phyloP scores from a whole-genome alignment of 225 moss, liverwort and hornwort genomes.

The Polytrichum formosum region DNA sequence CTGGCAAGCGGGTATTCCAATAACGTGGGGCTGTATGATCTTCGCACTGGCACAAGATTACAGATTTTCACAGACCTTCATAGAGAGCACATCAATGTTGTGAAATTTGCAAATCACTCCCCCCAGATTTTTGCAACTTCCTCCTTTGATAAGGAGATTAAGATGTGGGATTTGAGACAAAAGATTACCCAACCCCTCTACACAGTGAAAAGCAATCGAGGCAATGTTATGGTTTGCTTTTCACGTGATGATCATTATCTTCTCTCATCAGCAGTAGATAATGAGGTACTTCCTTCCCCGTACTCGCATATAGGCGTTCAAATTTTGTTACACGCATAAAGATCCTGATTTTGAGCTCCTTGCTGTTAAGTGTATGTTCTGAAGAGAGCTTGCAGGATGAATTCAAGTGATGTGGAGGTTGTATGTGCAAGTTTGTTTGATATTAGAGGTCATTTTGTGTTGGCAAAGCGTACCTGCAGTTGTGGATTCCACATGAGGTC shows the following conservation, averaged over 20 bases:
- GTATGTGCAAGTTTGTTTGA: no score
- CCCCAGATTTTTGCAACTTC: conserved; percentile 80
- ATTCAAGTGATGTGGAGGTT: no score
- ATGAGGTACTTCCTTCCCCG: conserved; percentile 40
- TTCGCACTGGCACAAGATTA: conserved; percentile 67
- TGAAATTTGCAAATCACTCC: conserved; percentile 80
- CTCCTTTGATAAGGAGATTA: conserved; percentile 79
- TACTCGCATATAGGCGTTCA: no score
- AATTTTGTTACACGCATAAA: no score
- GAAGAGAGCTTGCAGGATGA: no score
- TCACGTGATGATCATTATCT: conserved; percentile 80
- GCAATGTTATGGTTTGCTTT: conserved; percentile 88
- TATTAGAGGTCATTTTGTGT: no score
- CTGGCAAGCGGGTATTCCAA: conserved; percentile 84
- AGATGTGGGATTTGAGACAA: conserved; percentile 83
- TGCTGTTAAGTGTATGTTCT: no score
- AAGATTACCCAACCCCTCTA: conserved; percentile 67
- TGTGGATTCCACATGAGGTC: no score
- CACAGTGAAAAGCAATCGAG: conserved; percentile 61
- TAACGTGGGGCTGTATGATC: conserved; percentile 75
- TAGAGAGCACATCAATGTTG: conserved; percentile 82
- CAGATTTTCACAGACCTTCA: conserved; percentile 73
- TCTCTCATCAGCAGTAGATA: conserved; percentile 82
- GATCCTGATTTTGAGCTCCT: no score
- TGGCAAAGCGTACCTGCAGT: no score